Base-by-base conservation (phyloP, 2,329 filamentous ascomycete genomes). In the Xylariaceae sp. region DNA sequence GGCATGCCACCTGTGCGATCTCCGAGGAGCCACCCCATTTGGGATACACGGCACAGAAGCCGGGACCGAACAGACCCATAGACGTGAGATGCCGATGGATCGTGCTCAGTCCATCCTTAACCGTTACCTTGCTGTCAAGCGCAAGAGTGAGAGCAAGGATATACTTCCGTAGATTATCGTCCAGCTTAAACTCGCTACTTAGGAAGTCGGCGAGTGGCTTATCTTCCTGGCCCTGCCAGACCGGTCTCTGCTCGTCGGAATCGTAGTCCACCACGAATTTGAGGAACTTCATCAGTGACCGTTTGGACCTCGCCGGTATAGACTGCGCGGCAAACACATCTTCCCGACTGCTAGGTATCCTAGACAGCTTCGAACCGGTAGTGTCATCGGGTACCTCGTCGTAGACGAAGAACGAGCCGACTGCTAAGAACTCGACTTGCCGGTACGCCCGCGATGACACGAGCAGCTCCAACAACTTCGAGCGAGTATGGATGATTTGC, bases 1-100 rank as follows among this genome's bases (percentile, higher is more conserved):
- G 89, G 71, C 95, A 98, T 3, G 88, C 90, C 20, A 96, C 92
- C 77, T 99, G 93, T 26, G 90, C 86, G 57, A 98, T 86, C 74
- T 99, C 93, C 29, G 91, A 89, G 45, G 89, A 80, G 23, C 93
- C 92, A 45, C 93, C 93, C 88, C 92, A 99, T 79, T 96, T 97
- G 20, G 93, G 89, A 63, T 96, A 85, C 12, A 99, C 86, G 45
- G 91, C 90, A 49, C 90, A 90, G 70, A 98, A 98, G 9, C 93
- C 92, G 46, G 89, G 84, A 0, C 93, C 93, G 65, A 97, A 93
- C 3, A 90, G 77, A 7, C 93, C 93, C 74, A 96, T 93, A 0
- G 93, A 97, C 14, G 84, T 83, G 48, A 98, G 77, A 73, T 99
- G 93, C 44, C 88, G 85, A 63, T 89, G 82, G 54, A 98, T 89